phyloP scores from a whole-genome alignment of 2,329 filamentous ascomycete genomes.

The Apiospora phragmitis region DNA sequence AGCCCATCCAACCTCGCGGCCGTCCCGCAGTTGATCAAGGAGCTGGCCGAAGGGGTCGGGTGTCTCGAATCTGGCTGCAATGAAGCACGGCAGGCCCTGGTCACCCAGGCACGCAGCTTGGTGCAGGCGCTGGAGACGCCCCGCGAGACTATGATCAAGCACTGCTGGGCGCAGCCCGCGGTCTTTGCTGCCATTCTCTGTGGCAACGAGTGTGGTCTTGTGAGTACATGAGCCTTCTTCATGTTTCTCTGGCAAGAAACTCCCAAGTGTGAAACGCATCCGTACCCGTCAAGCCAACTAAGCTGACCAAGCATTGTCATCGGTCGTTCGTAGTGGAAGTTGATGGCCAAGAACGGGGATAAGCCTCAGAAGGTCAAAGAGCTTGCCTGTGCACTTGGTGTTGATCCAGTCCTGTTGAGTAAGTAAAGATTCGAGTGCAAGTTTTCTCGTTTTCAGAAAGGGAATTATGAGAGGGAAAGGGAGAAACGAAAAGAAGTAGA shows the following conservation, averaged over 20 bases:
- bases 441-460: not conserved
- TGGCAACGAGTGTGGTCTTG: slow-evolving; percentile 30
- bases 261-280: too few relatives aligned
- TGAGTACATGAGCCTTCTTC: not conserved
- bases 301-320: too few relatives aligned
- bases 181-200: slow-evolving; percentile 26
- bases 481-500: not conserved
- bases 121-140: slow-evolving; percentile 44
- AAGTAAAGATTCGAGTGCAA: not conserved
- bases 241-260: too few relatives aligned
- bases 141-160: slow-evolving; percentile 47
- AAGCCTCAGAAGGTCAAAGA: slow-evolving; percentile 32
- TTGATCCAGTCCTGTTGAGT: slow-evolving; percentile 31
- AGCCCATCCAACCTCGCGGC: not conserved
- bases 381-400: slow-evolving; percentile 28
- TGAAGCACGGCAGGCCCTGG: slow-evolving; percentile 30
- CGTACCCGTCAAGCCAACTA: too few relatives aligned
- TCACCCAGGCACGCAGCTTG: slow-evolving; percentile 34
- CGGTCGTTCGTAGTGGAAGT: slow-evolving; percentile 27
- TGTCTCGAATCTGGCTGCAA: slow-evolving; percentile 13
- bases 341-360: slow-evolving; percentile 32
- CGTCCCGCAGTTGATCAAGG: slow-evolving; percentile 12
- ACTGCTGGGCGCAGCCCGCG: slow-evolving; percentile 42
- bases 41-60: slow-evolving; percentile 10
- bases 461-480: not conserved